Percentiles rank a stretch among this genome's conserved stretches.
Evolutionary conservation across 495 filamentous ascomycete species (phyloP).

Genomic region (Hyaloscypha variabilis): DNA sequence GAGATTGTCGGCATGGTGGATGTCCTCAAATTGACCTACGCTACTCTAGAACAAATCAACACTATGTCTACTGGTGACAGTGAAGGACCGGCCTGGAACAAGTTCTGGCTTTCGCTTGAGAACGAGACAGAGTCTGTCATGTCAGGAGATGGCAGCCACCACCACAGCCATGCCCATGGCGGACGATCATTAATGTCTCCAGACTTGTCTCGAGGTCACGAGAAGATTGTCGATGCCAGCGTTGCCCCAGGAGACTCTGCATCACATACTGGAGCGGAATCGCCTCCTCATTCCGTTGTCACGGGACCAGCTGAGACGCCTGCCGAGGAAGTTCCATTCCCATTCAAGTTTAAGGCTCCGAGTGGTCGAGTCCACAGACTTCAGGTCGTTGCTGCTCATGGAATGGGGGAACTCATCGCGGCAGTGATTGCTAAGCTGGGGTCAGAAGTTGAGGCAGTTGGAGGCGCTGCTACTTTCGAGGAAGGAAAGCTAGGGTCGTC

Average conservation of each 20-base stretch:
- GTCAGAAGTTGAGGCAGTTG: constrained; percentile 81
- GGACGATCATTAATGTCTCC: constrained; percentile 75
- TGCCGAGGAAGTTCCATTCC: constrained; percentile 75
- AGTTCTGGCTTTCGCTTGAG: constrained; percentile 93
- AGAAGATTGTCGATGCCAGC: constrained; percentile 68
- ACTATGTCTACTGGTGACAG: constrained; percentile 72
- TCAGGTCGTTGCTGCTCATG: constrained; percentile 78
- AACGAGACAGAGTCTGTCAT: constrained; percentile 97
- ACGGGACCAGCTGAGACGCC: constrained; percentile 51
- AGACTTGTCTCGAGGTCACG: constrained; percentile 64
- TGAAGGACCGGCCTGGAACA: constrained; percentile 98
- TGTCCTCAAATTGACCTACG: constrained; percentile 96
- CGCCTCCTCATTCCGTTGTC: constrained; percentile 66
- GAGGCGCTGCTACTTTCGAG: constrained; percentile 72
- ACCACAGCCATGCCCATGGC: constrained; percentile 56
- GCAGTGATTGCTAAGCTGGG: constrained; percentile 87
- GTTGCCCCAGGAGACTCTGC: constrained; percentile 92
- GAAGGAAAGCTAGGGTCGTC: constrained; percentile 77
- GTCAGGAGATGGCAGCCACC: constrained; percentile 80
- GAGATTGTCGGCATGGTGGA: constrained; percentile 99
- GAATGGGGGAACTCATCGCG: constrained; percentile 78
- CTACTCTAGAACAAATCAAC: constrained; percentile 92
- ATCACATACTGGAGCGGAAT: constrained; percentile 85
- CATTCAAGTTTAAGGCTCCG: constrained; percentile 99
- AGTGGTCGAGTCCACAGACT: constrained; percentile 93